Conservation (phyloP, 106 monocot species). For the Dactylorhiza incarnata region DNA sequence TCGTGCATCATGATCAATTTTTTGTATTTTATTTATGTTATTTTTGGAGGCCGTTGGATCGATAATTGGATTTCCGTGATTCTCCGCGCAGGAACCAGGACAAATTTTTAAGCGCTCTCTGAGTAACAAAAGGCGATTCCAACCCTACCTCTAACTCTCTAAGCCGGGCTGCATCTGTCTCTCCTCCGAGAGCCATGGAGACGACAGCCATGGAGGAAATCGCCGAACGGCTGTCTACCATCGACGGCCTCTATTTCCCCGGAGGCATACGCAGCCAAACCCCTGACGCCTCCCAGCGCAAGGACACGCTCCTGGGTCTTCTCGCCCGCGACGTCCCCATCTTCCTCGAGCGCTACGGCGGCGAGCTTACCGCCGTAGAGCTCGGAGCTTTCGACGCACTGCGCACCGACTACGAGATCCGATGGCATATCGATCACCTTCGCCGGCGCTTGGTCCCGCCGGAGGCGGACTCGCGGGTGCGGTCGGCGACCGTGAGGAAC, state of each 20-base stretch:
- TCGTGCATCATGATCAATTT: no score
- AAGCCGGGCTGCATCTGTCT: no score
- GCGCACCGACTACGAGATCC: slow-evolving; percentile 56
- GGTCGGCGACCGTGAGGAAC: slow-evolving; percentile 53
- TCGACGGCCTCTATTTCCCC: slow-evolving; percentile 77
- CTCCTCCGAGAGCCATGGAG: slow-evolving; percentile 31
- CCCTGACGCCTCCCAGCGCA: slow-evolving; percentile 31
- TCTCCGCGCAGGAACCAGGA: no score
- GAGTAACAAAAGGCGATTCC: no score
- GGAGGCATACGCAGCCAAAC: slow-evolving; percentile 20
- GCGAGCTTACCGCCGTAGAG: slow-evolving; percentile 50
- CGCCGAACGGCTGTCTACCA: slow-evolving; percentile 44
- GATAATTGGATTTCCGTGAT: no score
- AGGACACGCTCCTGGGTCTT: slow-evolving; percentile 59
- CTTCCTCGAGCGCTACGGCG: slow-evolving; percentile 91
- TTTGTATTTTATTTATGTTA: no score
- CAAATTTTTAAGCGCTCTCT: no score
- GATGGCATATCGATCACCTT: slow-evolving; percentile 54
- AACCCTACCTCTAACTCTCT: no score
- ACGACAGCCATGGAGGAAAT: slow-evolving; percentile 65
- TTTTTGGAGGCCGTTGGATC: no score
- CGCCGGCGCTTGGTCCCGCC: slow-evolving; percentile 26
- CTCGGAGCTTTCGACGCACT: slow-evolving; percentile 48
- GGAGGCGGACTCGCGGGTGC: slow-evolving; percentile 18
- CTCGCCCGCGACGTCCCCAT: slow-evolving; percentile 77